Percentiles rank a stretch among this genome's conserved stretches.
phyloP scores from a whole-genome alignment of 306 rosid species.

The Begonia fuchsioides region DNA sequence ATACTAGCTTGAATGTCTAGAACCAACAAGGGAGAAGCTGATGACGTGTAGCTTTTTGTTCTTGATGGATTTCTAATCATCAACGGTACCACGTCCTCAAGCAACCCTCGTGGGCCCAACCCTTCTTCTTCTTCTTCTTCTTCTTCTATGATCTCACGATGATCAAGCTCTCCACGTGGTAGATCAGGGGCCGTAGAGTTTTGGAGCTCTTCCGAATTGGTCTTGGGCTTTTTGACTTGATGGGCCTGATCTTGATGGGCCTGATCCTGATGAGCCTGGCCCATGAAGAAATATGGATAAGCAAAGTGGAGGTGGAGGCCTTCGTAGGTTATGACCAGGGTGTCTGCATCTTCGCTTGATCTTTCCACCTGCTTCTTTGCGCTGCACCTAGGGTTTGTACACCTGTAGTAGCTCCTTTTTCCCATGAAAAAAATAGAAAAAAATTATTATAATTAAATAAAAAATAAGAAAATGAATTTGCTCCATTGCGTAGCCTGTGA shows the following conservation, averaged over 20 bases:
- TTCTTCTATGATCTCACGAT: slow-evolving; percentile 5
- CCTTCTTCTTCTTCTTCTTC: too few species aligned
- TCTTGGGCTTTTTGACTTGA: slow-evolving; percentile 11
- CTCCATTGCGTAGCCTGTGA: not conserved
- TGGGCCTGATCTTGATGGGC: slow-evolving; percentile 12
- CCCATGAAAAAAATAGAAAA: slow-evolving; percentile 1
- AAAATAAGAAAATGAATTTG: not conserved
- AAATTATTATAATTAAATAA: not conserved
- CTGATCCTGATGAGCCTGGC: slow-evolving; percentile 25
- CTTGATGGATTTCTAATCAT: slow-evolving; percentile 53
- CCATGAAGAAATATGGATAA: slow-evolving; percentile 41
- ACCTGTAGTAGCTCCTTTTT: slow-evolving; percentile 77
- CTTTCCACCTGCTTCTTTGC: slow-evolving; percentile 94
- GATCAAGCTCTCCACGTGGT: not conserved
- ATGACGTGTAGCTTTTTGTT: slow-evolving; percentile 23
- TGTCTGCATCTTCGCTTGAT: slow-evolving; percentile 64
- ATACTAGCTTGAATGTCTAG: not conserved
- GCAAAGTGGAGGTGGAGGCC: slow-evolving; percentile 88
- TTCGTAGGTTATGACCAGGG: slow-evolving; percentile 69
- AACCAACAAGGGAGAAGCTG: slow-evolving; percentile 17
- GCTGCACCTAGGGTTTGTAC: slow-evolving; percentile 78
- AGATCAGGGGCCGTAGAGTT: not conserved
- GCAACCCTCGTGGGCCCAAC: slow-evolving; percentile 54
- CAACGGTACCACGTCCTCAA: slow-evolving; percentile 79
- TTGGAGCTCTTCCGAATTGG: too few species aligned